Base-by-base conservation (phyloP, 371 early-diverging fungal species). In the Dichotomocladium elegans region DNA sequence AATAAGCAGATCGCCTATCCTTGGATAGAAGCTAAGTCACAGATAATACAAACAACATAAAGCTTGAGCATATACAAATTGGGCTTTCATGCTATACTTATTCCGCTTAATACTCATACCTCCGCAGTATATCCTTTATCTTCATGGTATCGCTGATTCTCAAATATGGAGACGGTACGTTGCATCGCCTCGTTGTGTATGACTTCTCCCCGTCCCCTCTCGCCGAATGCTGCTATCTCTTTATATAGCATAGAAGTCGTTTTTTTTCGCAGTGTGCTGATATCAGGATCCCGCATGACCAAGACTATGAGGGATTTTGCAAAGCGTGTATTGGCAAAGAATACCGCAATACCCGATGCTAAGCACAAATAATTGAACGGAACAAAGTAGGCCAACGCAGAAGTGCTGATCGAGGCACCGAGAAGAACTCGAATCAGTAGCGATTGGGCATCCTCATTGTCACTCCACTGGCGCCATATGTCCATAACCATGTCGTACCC, bases 141-240 rank as follows among this genome's bases (percentile, higher is more conserved):
- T 17, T 68, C 40, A 59, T 64, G 58, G 57, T 62, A 66, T 44
- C 68, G 46, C 47, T 73, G 73, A 46, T 73, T 43, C 25, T 43
- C 22, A 12, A 43, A 43, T 4, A 43, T 22, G 25, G 43, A 43
- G 19, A 43, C 19, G 6, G 21, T 2, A 3, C 25, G 43, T 17
- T 24, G 43, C 25, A 37, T n/a, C n/a, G n/a, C n/a, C n/a, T n/a
- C n/a, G n/a, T n/a, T n/a, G n/a, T n/a, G n/a, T n/a, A n/a, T n/a
- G n/a, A n/a, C n/a, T n/a, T n/a, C n/a, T n/a, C n/a, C n/a, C n/a
- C n/a, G n/a, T n/a, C n/a, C n/a, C n/a, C n/a, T n/a, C n/a, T n/a
- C n/a, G n/a, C n/a, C n/a, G n/a, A n/a, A n/a, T n/a, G n/a, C n/a
- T n/a, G n/a, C n/a, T n/a, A n/a, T n/a, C n/a, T n/a, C n/a, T n/a